phyloP scores from a whole-genome alignment of 306 rosid genomes.

The Cicer bijugum region DNA sequence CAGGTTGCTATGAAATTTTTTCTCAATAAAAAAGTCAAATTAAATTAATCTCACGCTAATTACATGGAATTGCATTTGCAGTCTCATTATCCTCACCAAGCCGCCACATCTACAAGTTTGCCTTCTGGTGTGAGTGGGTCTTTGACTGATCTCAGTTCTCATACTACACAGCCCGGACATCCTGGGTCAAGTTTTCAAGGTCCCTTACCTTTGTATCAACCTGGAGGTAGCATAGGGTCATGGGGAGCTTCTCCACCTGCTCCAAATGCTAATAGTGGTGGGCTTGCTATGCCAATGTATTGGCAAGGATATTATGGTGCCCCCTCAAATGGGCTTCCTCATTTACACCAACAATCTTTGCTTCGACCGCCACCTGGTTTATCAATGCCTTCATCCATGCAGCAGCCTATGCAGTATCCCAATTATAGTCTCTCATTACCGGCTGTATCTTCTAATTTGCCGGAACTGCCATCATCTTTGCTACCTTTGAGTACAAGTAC shows the following conservation, averaged over 20 bases:
- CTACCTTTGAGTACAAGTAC: conserved; percentile 56
- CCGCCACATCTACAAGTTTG: conserved; percentile 60
- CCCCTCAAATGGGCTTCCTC: conserved; percentile 78
- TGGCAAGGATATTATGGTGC: conserved; percentile 98
- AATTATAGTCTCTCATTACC: conserved; percentile 63
- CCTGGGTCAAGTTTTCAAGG: conserved; percentile 78
- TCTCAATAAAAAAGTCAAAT: conserved; percentile 3
- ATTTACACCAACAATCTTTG: conserved; percentile 77
- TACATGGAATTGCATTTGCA: conserved; percentile 52
- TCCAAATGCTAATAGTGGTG: conserved; percentile 74
- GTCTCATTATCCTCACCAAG: conserved; percentile 83
- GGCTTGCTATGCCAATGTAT: conserved; percentile 87
- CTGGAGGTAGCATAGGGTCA: conserved; percentile 77
- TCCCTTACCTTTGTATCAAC: conserved; percentile 81
- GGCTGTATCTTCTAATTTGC: conserved; percentile 64
- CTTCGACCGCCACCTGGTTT: conserved; percentile 85
- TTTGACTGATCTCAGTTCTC: conserved; percentile 67
- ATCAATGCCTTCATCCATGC: conserved; percentile 75
- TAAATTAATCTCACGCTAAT: conserved; percentile 36
- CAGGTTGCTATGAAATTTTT: conserved; percentile 54
- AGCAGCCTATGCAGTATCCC: conserved; percentile 81
- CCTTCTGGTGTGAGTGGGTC: conserved; percentile 73
- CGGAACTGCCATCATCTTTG: conserved; percentile 63
- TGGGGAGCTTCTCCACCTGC: conserved; percentile 84
- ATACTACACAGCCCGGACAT: conserved; percentile 67